phyloP scores from a whole-genome alignment of 257 asterid species.

The Solanum paucissectum region DNA sequence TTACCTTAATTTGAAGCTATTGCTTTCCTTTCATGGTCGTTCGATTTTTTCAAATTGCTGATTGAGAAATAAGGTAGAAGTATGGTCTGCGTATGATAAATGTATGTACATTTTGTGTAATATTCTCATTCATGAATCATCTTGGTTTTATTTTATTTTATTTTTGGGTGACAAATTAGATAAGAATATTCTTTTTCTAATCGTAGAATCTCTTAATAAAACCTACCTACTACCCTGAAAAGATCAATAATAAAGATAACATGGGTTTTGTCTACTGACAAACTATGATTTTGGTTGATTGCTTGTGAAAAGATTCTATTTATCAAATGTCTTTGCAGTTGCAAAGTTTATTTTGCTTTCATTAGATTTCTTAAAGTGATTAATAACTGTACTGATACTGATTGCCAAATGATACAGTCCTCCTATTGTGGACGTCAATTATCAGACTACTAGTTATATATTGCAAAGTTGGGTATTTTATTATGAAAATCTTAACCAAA shows the following conservation, averaged over 20 bases:
- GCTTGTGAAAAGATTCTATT: neutral
- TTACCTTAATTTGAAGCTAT: neutral
- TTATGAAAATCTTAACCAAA: neutral
- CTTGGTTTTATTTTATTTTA: neutral
- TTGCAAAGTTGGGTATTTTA: neutral
- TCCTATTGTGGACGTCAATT: neutral
- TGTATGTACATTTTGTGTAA: neutral
- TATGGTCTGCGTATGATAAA: neutral
- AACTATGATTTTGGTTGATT: neutral
- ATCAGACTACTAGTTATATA: neutral
- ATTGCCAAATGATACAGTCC: neutral
- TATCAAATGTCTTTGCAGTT: neutral
- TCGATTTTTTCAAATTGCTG: neutral
- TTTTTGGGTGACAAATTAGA: neutral
- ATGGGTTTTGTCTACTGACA: slow-evolving; percentile 11
- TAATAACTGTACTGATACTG: neutral
- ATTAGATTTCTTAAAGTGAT: neutral
- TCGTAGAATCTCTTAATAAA: neutral
- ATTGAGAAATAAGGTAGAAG: too few relatives aligned
- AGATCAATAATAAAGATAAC: slow-evolving; percentile 14
- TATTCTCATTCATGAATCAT: neutral
- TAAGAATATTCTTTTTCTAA: slow-evolving; percentile 6
- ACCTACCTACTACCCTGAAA: neutral
- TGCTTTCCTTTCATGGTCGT: neutral
- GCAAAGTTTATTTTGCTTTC: neutral